A percentile compares a stretch with the other conserved stretches of the same genome.
phyloP scores from a whole-genome alignment of 2,329 filamentous ascomycete species.

The Paecilomyces sp. region DNA sequence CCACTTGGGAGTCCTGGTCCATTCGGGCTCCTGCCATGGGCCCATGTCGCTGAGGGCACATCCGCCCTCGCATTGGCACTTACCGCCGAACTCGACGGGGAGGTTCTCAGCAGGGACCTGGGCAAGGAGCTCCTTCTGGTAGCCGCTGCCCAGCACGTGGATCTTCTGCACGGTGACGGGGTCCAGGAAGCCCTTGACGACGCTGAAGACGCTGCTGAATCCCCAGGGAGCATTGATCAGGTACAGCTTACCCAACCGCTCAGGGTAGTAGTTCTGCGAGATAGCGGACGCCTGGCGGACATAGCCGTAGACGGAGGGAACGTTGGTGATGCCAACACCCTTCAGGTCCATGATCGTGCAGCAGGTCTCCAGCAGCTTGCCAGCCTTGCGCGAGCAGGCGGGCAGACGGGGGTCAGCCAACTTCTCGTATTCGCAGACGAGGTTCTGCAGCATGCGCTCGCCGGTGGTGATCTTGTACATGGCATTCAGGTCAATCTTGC shows the following conservation, averaged over 20 bases:
- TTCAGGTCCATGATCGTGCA: slow-evolving; percentile 98
- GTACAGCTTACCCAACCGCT: slow-evolving; percentile 92
- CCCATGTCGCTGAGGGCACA: slow-evolving; percentile 84
- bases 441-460: slow-evolving; percentile 93
- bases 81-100: slow-evolving; percentile 76
- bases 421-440: slow-evolving; percentile 97
- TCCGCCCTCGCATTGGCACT: slow-evolving; percentile 72
- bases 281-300: slow-evolving; percentile 77
- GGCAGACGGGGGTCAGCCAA: slow-evolving; percentile 87
- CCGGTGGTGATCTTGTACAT: slow-evolving; percentile 90
- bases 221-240: slow-evolving; percentile 98
- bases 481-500: slow-evolving; percentile 80
- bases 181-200: slow-evolving; percentile 91
- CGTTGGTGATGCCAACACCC: slow-evolving; percentile 77
- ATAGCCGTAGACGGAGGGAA: slow-evolving; percentile 80
- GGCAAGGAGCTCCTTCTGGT: slow-evolving; percentile 73
- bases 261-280: slow-evolving; percentile 98
- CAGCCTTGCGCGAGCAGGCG: slow-evolving; percentile 87
- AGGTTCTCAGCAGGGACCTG: slow-evolving; percentile 89
- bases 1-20: slow-evolving; percentile 39
- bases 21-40: slow-evolving; percentile 61
- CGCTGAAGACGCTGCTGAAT: slow-evolving; percentile 75
- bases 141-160: slow-evolving; percentile 72
- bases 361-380: slow-evolving; percentile 88
- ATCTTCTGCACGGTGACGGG: slow-evolving; percentile 97